Evolutionary conservation across 352 stramenopile genomes (phyloP).

Genomic region (Elongisporangium anandrum): DNA sequence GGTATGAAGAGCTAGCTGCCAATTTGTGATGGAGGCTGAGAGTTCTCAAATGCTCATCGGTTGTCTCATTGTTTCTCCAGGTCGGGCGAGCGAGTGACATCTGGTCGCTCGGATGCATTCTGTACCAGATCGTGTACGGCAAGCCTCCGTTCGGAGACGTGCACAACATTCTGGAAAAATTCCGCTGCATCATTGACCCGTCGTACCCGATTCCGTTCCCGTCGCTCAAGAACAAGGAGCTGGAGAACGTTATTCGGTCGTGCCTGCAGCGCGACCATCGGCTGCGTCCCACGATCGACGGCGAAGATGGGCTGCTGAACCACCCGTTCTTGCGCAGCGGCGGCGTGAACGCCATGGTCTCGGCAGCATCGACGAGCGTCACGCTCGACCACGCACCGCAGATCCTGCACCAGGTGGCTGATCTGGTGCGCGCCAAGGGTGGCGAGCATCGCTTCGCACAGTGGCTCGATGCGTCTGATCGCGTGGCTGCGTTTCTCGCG

Average conservation of each 20-base stretch:
- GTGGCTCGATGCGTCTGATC: conserved; percentile 1
- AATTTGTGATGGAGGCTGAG: neutral
- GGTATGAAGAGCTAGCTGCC: conserved; percentile 24
- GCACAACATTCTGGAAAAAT: conserved; percentile 94
- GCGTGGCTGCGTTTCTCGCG: conserved; percentile 53
- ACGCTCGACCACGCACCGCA: conserved; percentile 37
- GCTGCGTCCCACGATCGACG: conserved; percentile 74
- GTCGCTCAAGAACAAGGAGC: conserved; percentile 63
- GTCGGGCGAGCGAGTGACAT: conserved; percentile 92
- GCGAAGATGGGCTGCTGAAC: conserved; percentile 65
- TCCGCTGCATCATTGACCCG: conserved; percentile 93
- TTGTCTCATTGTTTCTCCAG: conserved; percentile 23
- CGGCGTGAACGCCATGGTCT: conserved; percentile 13
- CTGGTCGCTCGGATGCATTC: conserved; percentile 96
- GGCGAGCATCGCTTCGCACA: conserved; percentile 17
- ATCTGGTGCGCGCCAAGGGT: conserved; percentile 42
- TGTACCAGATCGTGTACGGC: conserved; percentile 97
- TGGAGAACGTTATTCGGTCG: conserved; percentile 84
- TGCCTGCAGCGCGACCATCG: conserved; percentile 86
- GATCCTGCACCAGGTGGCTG: conserved; percentile 38
- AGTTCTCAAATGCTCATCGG: neutral
- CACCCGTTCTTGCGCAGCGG: conserved; percentile 73
- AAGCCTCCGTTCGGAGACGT: conserved; percentile 93
- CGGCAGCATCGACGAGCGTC: conserved; percentile 18
- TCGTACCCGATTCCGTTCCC: conserved; percentile 90